Conservation (phyloP, 768 basidiomycete genomes). For the Cystobasidiopsis lactophilus region DNA sequence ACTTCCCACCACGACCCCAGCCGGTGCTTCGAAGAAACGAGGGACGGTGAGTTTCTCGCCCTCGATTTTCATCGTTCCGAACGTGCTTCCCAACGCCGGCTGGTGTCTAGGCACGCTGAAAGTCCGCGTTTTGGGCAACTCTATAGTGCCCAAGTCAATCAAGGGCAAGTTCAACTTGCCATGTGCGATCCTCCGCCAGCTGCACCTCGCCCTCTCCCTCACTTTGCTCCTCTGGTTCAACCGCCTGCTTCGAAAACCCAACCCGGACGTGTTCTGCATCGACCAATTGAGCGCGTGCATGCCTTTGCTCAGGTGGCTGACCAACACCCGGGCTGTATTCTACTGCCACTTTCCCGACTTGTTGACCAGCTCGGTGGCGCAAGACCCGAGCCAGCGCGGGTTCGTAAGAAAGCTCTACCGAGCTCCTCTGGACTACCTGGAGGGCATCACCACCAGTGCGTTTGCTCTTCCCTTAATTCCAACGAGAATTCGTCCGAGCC, state of each 20-base stretch:
- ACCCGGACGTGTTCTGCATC: slow-evolving; percentile 62
- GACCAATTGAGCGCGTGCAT: slow-evolving; percentile 87
- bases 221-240: slow-evolving; percentile 24
- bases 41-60: slow-evolving; percentile 40
- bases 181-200: slow-evolving; percentile 66
- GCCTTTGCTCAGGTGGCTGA: slow-evolving; percentile 49
- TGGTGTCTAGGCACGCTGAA: slow-evolving; percentile 43
- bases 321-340: slow-evolving; percentile 65
- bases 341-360: slow-evolving; percentile 98
- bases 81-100: neutral
- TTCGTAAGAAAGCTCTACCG: slow-evolving; percentile 55
- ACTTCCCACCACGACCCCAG: slow-evolving; percentile 64
- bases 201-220: slow-evolving; percentile 55
- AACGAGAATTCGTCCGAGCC: neutral
- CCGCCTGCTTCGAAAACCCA: slow-evolving; percentile 8
- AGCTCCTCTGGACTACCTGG: slow-evolving; percentile 68
- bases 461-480: neutral
- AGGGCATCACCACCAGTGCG: slow-evolving; percentile 58
- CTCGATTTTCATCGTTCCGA: neutral
- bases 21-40: slow-evolving; percentile 73
- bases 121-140: slow-evolving; percentile 42
- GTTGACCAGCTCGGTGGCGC: slow-evolving; percentile 32
- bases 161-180: slow-evolving; percentile 67
- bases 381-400: slow-evolving; percentile 30
- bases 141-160: slow-evolving; percentile 60